Percentiles rank a stretch among this genome's conserved stretches.
phyloP scores from a whole-genome alignment of 148 eudicot species.

The Beta vulgaris region DNA sequence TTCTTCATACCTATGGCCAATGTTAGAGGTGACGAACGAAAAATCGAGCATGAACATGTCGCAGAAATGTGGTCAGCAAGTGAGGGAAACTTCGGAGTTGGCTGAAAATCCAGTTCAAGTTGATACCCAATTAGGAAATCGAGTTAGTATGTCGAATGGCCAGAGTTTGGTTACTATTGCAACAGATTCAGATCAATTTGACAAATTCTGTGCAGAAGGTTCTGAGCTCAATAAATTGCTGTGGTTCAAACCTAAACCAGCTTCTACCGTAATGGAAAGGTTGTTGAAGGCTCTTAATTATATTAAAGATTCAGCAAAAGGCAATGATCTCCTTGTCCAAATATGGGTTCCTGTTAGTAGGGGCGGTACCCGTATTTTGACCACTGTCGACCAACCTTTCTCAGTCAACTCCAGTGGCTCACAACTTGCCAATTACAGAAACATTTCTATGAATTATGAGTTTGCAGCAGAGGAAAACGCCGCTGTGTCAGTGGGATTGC shows the following conservation, averaged over 20 bases:
- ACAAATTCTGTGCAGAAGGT: conserved; percentile 31
- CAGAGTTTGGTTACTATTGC: conserved; percentile 18
- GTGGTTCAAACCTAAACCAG: conserved; percentile 64
- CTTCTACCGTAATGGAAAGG: conserved; percentile 59
- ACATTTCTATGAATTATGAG: conserved; percentile 59
- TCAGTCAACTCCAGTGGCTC: conserved; percentile 52
- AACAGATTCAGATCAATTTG: conserved; percentile 22
- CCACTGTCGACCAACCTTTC: conserved; percentile 64
- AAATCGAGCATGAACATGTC: conserved; percentile 34
- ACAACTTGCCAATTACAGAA: conserved; percentile 57
- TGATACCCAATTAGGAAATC: conserved; percentile 31
- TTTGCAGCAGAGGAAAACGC: conserved; percentile 67
- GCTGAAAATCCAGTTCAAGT: conserved; percentile 35
- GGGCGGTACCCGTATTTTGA: conserved; percentile 54
- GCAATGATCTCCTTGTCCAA: conserved; percentile 64
- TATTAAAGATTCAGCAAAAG: conserved; percentile 49
- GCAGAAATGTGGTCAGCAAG: conserved; percentile 36
- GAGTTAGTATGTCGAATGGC: conserved; percentile 20
- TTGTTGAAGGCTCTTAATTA: conserved; percentile 50
- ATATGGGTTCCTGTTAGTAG: conserved; percentile 76
- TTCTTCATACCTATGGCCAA: conserved; percentile 51
- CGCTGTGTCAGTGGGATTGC: conserved; percentile 55
- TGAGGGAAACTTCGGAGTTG: conserved; percentile 38
- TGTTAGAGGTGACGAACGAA: conserved; percentile 37
- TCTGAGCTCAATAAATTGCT: conserved; percentile 48